Conservation (phyloP, 2,329 filamentous ascomycete genomes). For the Phialophora expanda region DNA sequence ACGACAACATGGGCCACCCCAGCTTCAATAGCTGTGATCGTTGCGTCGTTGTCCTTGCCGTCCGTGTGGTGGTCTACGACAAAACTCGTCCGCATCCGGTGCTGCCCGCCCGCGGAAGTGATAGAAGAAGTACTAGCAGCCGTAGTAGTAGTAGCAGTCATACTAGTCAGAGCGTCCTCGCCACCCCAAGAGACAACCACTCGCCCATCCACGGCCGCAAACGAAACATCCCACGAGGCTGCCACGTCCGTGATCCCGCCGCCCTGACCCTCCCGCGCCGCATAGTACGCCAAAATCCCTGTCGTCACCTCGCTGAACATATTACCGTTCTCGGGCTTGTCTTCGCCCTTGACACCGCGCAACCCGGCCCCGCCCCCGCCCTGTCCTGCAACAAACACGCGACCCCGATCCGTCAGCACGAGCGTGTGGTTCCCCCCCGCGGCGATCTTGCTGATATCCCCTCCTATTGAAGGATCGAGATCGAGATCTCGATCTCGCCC, state of each 20-base stretch:
- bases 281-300: not conserved
- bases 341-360: not conserved
- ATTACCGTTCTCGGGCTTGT: not conserved
- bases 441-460: slow-evolving; percentile 46
- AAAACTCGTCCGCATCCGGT: not conserved
- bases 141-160: not conserved
- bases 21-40: slow-evolving; percentile 57
- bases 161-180: not conserved
- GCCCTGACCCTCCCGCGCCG: not conserved
- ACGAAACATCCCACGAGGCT: slow-evolving; percentile 79
- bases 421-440: slow-evolving; percentile 89
- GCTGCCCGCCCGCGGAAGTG: not conserved
- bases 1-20: slow-evolving; percentile 78
- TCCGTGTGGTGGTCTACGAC: slow-evolving; percentile 36
- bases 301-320: not conserved
- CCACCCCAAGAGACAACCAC: slow-evolving; percentile 70
- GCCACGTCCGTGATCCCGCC: slow-evolving; percentile 56
- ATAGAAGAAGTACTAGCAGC: not conserved
- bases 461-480: not conserved
- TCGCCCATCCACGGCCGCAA: slow-evolving; percentile 57
- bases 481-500: not conserved
- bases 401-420: slow-evolving; percentile 65
- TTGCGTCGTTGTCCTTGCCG: not conserved
- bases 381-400: slow-evolving; percentile 68
- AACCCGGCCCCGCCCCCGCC: not conserved